Percentiles rank a stretch among this genome's conserved stretches.
Evolutionary conservation across 106 monocot genomes (phyloP).

Genomic region (Xerophyta viscosa): DNA sequence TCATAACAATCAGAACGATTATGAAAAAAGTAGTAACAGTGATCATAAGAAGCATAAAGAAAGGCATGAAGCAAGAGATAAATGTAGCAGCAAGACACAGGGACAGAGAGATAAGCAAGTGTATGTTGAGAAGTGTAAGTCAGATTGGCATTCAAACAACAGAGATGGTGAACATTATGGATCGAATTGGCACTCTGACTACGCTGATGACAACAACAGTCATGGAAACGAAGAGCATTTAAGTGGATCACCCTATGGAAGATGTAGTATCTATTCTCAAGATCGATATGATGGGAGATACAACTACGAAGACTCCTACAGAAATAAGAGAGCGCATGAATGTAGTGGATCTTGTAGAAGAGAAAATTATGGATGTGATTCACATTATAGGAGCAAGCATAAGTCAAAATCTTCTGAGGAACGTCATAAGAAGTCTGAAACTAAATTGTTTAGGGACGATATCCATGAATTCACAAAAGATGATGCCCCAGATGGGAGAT

Average conservation of each 20-base stretch:
- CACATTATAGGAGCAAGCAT: not conserved
- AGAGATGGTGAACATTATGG: not conserved
- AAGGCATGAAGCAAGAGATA: slow-evolving; percentile 2
- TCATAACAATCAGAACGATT: not conserved
- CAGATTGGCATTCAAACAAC: not conserved
- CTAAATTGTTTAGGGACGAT: not conserved
- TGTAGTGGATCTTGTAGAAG: slow-evolving; percentile 5
- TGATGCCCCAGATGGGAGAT: no score
- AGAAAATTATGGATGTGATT: slow-evolving; percentile 2
- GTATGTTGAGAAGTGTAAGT: slow-evolving; percentile 6
- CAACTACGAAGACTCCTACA: slow-evolving; percentile 3
- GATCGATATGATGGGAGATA: slow-evolving; percentile 13
- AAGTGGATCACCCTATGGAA: slow-evolving; percentile 10
- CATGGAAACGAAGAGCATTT: slow-evolving; percentile 3
- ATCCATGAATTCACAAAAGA: not conserved
- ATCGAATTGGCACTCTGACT: slow-evolving; percentile 10
- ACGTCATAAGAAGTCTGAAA: not conserved
- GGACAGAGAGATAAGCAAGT: not conserved
- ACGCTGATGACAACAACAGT: slow-evolving; percentile 1
- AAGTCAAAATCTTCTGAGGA: not conserved
- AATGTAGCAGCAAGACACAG: not conserved
- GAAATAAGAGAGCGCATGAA: not conserved
- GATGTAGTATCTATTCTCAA: slow-evolving; percentile 5
- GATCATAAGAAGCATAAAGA: slow-evolving; percentile 2
- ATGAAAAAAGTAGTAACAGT: slow-evolving; percentile 5